Evolutionary conservation across 176 grass and related monocot species (phyloP).

Genomic region (Coix lacrymajobi): DNA sequence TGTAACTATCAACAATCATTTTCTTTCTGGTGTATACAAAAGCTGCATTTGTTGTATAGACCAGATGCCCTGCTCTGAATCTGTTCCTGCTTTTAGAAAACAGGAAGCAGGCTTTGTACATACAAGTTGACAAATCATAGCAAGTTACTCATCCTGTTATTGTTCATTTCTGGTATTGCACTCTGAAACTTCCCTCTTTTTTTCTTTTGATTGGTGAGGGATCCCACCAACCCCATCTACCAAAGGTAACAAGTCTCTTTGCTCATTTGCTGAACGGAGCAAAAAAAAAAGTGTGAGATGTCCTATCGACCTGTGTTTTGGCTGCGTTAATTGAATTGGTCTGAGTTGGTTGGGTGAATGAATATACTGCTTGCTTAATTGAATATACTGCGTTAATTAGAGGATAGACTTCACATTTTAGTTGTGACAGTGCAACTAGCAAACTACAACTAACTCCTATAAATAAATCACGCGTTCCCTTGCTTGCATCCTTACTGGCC

Average conservation of each 20-base stretch:
- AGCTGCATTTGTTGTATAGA: background rate
- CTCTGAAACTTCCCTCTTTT: no score
- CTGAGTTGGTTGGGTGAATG: background rate
- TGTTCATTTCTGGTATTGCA: no score
- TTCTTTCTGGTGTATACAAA: background rate
- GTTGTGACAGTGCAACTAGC: background rate
- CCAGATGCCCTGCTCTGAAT: background rate
- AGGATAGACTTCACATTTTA: background rate
- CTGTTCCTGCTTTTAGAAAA: background rate
- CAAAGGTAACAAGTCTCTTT: background rate
- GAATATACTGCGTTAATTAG: no score
- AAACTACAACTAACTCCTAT: background rate
- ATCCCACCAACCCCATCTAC: no score
- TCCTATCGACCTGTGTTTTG: background rate
- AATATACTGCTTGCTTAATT: no score
- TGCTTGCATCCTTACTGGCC: background rate
- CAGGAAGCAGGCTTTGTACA: background rate
- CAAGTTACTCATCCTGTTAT: background rate
- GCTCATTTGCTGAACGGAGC: background rate
- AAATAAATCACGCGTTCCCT: background rate
- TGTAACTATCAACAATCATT: background rate
- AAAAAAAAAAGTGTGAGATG: background rate
- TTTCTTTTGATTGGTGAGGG: no score
- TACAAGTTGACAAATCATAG: background rate
- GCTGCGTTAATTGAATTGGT: background rate